phyloP scores from a whole-genome alignment of 257 asterid species.

The Penstemon eatonii region DNA sequence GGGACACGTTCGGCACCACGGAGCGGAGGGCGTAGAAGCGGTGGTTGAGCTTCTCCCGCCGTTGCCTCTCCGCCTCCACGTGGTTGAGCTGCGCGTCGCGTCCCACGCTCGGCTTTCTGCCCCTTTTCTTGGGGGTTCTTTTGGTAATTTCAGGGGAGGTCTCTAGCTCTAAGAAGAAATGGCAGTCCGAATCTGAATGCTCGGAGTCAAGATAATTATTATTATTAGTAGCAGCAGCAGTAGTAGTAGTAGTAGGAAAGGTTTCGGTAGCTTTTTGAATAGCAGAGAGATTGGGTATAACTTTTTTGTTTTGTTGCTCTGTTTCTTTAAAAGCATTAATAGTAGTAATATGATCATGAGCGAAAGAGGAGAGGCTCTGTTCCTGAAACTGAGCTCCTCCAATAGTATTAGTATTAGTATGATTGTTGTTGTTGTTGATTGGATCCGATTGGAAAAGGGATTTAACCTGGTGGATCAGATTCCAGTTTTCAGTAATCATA shows the following conservation, averaged over 20 bases:
- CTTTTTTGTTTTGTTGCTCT: no score
- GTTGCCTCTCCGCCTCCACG: slow-evolving; percentile 88
- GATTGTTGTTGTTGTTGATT: neutral
- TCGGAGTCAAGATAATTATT: slow-evolving; percentile 26
- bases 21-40: slow-evolving; percentile 77
- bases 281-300: no score
- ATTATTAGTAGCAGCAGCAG: no score
- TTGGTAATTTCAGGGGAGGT: neutral
- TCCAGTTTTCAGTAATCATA: slow-evolving; percentile 52
- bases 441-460: slow-evolving; percentile 35
- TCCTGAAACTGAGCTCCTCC: slow-evolving; percentile 3
- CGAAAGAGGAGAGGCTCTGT: slow-evolving; percentile 25
- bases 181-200: slow-evolving; percentile 47
- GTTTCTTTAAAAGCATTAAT: slow-evolving; percentile 22
- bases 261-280: neutral
- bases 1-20: slow-evolving; percentile 75
- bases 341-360: slow-evolving; percentile 19
- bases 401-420: neutral
- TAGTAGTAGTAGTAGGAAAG: slow-evolving; percentile 8
- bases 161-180: slow-evolving; percentile 3
- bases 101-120: slow-evolving; percentile 48
- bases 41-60: slow-evolving; percentile 87
- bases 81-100: slow-evolving; percentile 54
- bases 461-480: slow-evolving; percentile 48
- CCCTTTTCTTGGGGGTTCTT: slow-evolving; percentile 51